phyloP scores from a whole-genome alignment of 2,329 filamentous ascomycete genomes.

The Botrytis fabae region DNA sequence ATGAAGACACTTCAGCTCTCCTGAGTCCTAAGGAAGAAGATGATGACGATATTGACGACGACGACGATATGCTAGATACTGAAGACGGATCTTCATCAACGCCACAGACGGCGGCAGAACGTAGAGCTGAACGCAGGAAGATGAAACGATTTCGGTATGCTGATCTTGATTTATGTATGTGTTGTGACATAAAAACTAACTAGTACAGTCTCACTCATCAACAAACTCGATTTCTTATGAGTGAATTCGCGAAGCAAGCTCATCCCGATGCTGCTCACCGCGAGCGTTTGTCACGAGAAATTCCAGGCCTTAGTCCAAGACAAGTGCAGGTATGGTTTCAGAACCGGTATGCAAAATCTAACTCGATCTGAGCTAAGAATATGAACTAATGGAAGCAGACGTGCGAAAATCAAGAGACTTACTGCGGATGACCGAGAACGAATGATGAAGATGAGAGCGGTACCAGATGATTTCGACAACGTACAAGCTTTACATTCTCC shows the following conservation, averaged over 20 bases:
- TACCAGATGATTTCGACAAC: slow-evolving; percentile 71
- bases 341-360: slow-evolving; percentile 69
- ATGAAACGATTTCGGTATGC: slow-evolving; percentile 79
- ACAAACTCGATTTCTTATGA: slow-evolving; percentile 97
- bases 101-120: slow-evolving; percentile 58
- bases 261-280: slow-evolving; percentile 91
- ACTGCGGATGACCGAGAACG: slow-evolving; percentile 69
- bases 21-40: slow-evolving; percentile 40
- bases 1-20: slow-evolving; percentile 50
- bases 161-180: slow-evolving; percentile 3
- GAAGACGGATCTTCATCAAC: slow-evolving; percentile 43
- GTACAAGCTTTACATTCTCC: slow-evolving; percentile 67
- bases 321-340: slow-evolving; percentile 99
- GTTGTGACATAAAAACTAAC: slow-evolving; percentile 41
- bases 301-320: slow-evolving; percentile 84
- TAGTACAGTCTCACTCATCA: slow-evolving; percentile 78
- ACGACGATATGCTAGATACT: slow-evolving; percentile 56
- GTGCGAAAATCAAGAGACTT: slow-evolving; percentile 70
- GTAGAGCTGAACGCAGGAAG: slow-evolving; percentile 58
- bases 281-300: slow-evolving; percentile 83
- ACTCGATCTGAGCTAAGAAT: neutral
- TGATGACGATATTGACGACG: slow-evolving; percentile 46
- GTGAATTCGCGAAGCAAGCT: slow-evolving; percentile 91
- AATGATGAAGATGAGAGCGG: slow-evolving; percentile 71
- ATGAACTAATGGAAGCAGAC: slow-evolving; percentile 45